phyloP scores from a whole-genome alignment of 345 rosid species.

The Boechera retrofracta region DNA sequence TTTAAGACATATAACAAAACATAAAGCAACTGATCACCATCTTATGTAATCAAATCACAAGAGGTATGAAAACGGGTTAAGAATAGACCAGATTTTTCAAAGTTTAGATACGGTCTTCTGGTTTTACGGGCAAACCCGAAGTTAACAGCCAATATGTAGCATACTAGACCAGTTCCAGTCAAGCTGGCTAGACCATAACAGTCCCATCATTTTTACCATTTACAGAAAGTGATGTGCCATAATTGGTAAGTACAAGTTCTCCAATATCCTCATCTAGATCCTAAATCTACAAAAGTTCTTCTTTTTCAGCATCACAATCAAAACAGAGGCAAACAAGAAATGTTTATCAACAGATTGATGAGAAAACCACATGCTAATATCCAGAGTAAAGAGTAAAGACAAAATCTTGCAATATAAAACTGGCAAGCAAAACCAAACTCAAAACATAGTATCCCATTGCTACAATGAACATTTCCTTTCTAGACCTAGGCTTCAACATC shows the following conservation, averaged over 20 bases:
- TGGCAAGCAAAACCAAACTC: neutral
- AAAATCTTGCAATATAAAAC: neutral
- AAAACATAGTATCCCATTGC: constrained; percentile 7
- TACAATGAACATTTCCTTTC: constrained; percentile 4
- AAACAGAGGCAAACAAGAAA: constrained; percentile 5
- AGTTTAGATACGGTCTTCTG: neutral
- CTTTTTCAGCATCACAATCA: neutral
- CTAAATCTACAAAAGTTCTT: neutral
- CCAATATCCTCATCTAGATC: neutral
- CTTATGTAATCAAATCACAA: constrained; percentile 8
- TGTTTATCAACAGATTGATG: neutral
- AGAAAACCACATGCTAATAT: constrained; percentile 13
- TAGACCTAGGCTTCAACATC: neutral
- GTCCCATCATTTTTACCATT: neutral
- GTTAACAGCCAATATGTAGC: neutral
- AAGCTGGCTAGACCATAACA: neutral
- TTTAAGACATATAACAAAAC: constrained; percentile 1
- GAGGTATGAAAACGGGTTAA: neutral
- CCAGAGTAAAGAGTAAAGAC: neutral
- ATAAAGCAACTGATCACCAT: constrained; percentile 5
- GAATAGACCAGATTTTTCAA: neutral
- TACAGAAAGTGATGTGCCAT: neutral
- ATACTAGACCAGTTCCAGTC: constrained; percentile 2
- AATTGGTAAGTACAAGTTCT: neutral
- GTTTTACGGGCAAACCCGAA: neutral